Conservation (phyloP, 1,284 basidiomycete genomes). For the Malassezia psittaci region DNA sequence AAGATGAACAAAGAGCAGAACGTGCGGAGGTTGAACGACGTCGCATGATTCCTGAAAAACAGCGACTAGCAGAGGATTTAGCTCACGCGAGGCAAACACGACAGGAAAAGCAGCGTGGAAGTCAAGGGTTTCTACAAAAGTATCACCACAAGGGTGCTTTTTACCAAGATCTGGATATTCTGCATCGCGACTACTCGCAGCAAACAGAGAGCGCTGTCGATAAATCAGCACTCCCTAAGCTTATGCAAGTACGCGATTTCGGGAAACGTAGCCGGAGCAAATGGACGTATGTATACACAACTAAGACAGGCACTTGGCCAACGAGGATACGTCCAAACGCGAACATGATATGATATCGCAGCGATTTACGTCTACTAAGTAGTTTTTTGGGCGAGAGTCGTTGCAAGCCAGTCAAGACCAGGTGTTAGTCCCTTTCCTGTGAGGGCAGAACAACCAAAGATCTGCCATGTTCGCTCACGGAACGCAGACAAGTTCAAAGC, state of each 20-base stretch:
- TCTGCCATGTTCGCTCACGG: constrained; percentile 52
- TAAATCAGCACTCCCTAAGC: constrained; percentile 71
- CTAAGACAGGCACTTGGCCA: constrained; percentile 59
- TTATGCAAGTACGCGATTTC: constrained; percentile 96
- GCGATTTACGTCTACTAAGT: constrained; percentile 36
- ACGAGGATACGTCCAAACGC: constrained; percentile 74
- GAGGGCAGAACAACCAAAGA: constrained; percentile 52
- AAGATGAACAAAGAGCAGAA: constrained; percentile 66
- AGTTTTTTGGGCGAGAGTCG: constrained; percentile 5
- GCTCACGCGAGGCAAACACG: constrained; percentile 70
- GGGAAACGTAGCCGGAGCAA: constrained; percentile 80
- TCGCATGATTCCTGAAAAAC: constrained; percentile 79
- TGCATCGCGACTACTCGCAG: constrained; percentile 78
- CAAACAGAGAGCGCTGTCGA: constrained; percentile 71
- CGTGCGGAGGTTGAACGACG: constrained; percentile 79
- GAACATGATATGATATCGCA: constrained; percentile 61
- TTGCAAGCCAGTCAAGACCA: constrained; percentile 42
- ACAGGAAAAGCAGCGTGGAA: constrained; percentile 69
- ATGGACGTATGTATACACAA: constrained; percentile 56
- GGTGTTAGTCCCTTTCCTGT: constrained; percentile 47
- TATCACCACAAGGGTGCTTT: constrained; percentile 99
- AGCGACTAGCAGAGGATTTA: constrained; percentile 77
- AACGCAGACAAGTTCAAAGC: constrained; percentile 51
- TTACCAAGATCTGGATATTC: constrained; percentile 79
- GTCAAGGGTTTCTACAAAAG: constrained; percentile 88